Percentiles rank a stretch among this genome's conserved stretches.
phyloP scores from a whole-genome alignment of 441 rosid genomes.

The Erodium moschatum region DNA sequence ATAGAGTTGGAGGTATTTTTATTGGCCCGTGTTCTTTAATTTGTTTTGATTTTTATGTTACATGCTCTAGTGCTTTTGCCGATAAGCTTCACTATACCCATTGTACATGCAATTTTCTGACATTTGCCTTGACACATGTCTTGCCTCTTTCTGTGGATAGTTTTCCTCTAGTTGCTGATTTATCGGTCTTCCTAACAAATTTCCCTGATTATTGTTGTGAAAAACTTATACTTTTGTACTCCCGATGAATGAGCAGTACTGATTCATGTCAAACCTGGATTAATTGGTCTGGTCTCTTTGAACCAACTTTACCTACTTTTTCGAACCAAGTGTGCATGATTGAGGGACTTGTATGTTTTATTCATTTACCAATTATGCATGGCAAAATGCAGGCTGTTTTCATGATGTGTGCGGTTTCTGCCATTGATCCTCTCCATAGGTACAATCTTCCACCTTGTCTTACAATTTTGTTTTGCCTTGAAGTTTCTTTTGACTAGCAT shows the following conservation, averaged over 20 bases:
- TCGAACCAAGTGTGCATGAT: neutral
- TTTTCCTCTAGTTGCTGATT: neutral
- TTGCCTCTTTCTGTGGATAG: neutral
- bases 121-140: neutral
- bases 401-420: conserved; percentile 77
- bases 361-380: conserved; percentile 19
- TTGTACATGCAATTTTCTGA: neutral
- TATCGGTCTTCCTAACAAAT: neutral
- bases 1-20: conserved; percentile 75
- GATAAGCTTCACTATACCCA: neutral
- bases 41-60: conserved; percentile 9
- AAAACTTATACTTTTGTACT: neutral
- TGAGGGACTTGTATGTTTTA: neutral
- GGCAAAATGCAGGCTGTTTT: conserved; percentile 68
- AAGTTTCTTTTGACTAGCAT: conserved; percentile 11
- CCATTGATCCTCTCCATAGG: conserved; percentile 84
- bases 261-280: conserved; percentile 7
- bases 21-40: neutral
- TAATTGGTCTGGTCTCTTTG: neutral
- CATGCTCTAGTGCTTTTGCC: conserved; percentile 1
- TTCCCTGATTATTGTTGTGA: neutral
- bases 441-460: conserved; percentile 23
- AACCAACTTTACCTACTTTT: neutral
- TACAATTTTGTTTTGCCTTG: conserved; percentile 9
- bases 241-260: conserved; percentile 3